Base-by-base conservation (phyloP, 306 rosid species). In the Bauhinia variegata region DNA sequence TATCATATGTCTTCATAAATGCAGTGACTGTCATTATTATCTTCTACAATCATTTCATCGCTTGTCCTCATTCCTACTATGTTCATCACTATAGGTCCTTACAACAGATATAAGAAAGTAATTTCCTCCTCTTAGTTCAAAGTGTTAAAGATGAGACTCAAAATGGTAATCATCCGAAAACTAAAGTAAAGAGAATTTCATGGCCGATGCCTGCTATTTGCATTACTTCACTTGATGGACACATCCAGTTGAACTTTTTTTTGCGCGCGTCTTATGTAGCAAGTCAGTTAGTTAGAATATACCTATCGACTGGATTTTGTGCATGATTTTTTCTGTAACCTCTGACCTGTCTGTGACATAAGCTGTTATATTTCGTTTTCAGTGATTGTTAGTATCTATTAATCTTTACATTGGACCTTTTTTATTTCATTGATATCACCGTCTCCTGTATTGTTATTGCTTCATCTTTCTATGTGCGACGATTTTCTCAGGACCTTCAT, bases 401-500 rank as follows among this genome's bases (percentile, higher is more conserved):
- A 12, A 16, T 78, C 16, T 37, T 37, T 53, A 19, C 19, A n/a
- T 4, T 42, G 39, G 17, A 31, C 49, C 5, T 41, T 42, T 36
- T 50, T 23, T 7, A 57, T 33, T 48, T 8, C 11, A 34, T 41
- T 13, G 54, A 7, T 16, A 42, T 19, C 34, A 18, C 4, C 63
- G 47, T 46, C 43, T 7, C 52, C 60, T 7, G 10, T 47, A 46
- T 64, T 49, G 4, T 41, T n/a, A 11, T 16, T 70, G 32, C 56
- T 46, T 53, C 15, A 17, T 34, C 17, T 50, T 46, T 41, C 10
- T n/a, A 15, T 8, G 3, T 48, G 51, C 18, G 17, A 37, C 30
- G 11, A 2, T 50, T 46, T 57, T 82, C 58, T 54, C 72, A 95
- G 99, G 99, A 95, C 0, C 96, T 95, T 68, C 90, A 95, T 66